Evolutionary conservation across 1,139 yeast species (phyloP).

Genomic region (Geotrichum fermentans): DNA sequence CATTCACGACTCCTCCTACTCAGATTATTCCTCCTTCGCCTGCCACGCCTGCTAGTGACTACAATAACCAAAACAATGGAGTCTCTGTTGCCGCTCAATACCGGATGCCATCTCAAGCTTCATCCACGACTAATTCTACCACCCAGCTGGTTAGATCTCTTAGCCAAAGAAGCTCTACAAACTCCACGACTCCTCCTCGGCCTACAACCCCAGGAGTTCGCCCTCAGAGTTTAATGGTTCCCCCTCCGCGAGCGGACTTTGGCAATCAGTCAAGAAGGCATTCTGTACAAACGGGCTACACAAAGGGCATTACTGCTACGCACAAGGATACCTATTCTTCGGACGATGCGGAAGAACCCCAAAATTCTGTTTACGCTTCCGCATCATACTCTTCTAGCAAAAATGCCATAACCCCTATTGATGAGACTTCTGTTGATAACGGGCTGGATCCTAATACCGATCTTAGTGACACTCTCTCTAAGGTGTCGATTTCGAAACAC

Average conservation of each 20-base stretch:
- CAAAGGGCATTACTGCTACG: slow-evolving; percentile 24
- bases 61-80: slow-evolving; percentile 7
- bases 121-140: neutral
- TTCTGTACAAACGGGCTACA: slow-evolving; percentile 30
- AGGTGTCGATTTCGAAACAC: slow-evolving; percentile 7
- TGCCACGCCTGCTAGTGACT: slow-evolving; percentile 12
- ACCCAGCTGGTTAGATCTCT: neutral
- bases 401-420: slow-evolving; percentile 16
- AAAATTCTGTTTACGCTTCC: slow-evolving; percentile 21
- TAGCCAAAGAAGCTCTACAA: neutral
- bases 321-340: slow-evolving; percentile 6
- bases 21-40: slow-evolving; percentile 6
- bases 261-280: slow-evolving; percentile 24
- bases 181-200: neutral
- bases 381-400: slow-evolving; percentile 24
- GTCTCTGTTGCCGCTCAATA: neutral
- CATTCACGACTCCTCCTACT: slow-evolving; percentile 18
- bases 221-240: slow-evolving; percentile 6
- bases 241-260: slow-evolving; percentile 15
- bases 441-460: neutral
- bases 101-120: slow-evolving; percentile 4
- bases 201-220: neutral
- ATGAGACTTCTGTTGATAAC: neutral
- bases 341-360: slow-evolving; percentile 16
- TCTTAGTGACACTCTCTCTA: slow-evolving; percentile 5